phyloP scores from a whole-genome alignment of 345 rosid genomes.

The Erysimum cheiranthoides region DNA sequence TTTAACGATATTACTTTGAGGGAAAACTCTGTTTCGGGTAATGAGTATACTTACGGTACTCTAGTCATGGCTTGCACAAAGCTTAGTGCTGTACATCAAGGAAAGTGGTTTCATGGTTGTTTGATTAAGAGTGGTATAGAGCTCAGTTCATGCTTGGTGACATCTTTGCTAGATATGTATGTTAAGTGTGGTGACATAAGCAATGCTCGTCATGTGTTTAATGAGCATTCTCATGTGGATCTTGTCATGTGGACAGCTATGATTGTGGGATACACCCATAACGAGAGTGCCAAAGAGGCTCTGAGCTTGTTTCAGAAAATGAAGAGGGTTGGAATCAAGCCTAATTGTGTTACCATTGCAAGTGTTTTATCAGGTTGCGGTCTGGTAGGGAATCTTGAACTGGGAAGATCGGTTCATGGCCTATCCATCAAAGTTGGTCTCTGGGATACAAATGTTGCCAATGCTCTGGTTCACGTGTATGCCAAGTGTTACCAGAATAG shows the following conservation, averaged over 20 bases:
- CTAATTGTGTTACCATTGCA: conserved; percentile 68
- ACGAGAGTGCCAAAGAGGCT: conserved; percentile 57
- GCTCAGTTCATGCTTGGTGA: conserved; percentile 62
- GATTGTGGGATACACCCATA: conserved; percentile 86
- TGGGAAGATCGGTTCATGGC: conserved; percentile 72
- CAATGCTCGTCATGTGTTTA: conserved; percentile 64
- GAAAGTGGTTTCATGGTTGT: conserved; percentile 77
- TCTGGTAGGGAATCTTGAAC: conserved; percentile 52
- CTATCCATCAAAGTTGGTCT: conserved; percentile 63
- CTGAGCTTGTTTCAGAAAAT: conserved; percentile 63
- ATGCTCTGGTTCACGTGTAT: conserved; percentile 92
- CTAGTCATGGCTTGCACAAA: conserved; percentile 71
- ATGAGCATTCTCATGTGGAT: conserved; percentile 55
- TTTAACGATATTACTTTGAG: conserved; percentile 55
- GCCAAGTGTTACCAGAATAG: conserved; percentile 64
- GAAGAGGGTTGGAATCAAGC: conserved; percentile 57
- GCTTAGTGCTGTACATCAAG: conserved; percentile 74
- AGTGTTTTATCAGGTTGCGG: conserved; percentile 77
- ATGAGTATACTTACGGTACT: conserved; percentile 70
- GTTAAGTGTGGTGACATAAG: conserved; percentile 68
- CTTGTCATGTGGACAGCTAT: conserved; percentile 84
- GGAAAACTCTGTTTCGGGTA: conserved; percentile 51
- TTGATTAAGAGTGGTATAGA: conserved; percentile 68
- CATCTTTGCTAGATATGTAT: conserved; percentile 77
- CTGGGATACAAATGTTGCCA: conserved; percentile 64